Base-by-base conservation (phyloP, 176 grass and related monocot genomes). In the Juncus inflexus region DNA sequence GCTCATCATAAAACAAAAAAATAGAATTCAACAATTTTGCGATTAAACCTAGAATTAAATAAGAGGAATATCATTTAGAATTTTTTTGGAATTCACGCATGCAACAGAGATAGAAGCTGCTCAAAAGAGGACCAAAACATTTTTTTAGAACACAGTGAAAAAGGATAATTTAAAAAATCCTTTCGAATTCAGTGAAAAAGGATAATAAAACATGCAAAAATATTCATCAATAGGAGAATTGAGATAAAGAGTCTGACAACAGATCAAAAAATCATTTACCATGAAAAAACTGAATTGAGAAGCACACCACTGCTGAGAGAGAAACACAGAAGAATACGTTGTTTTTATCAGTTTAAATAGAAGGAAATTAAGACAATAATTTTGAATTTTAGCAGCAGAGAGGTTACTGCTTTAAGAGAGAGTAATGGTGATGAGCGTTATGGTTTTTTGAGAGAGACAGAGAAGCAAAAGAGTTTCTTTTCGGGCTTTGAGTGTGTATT, bases 281-380 rank as follows among this genome's bases (percentile, higher is more conserved):
- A 77, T 67, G 75, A 70, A 72, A 74, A 61, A 73, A 55, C 9
- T 58, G 37, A 41, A 59, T 78, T 77, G 83, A 80, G 55, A 70
- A 63, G 82, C 77, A 89, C 37, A 92, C 69, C 66, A 84, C 42
- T 55, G 68, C 12, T 52, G 35, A 15, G 40, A 6, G 15, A 59
- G 38, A 45, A 38, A 47, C 4, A 10, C n/a, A 43, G 67, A 59
- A 67, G 12, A 47, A 47, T 47, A 36, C 66, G 52, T 55, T 57
- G 37, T 38, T 69, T 69, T 16, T 56, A 12, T 7, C 12, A 55
- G 65, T 40, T 13, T 15, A 69, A 10, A 69, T 36, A 58, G 55
- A 59, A 58, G 52, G n/a, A 28, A 58, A 59, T 71, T 59, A 40
- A 16, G 10, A 13, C n/a, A 12, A 57, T 15, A 0, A 57, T 60